phyloP scores from a whole-genome alignment of 305 asterid species.

The Fraxinus sp. region DNA sequence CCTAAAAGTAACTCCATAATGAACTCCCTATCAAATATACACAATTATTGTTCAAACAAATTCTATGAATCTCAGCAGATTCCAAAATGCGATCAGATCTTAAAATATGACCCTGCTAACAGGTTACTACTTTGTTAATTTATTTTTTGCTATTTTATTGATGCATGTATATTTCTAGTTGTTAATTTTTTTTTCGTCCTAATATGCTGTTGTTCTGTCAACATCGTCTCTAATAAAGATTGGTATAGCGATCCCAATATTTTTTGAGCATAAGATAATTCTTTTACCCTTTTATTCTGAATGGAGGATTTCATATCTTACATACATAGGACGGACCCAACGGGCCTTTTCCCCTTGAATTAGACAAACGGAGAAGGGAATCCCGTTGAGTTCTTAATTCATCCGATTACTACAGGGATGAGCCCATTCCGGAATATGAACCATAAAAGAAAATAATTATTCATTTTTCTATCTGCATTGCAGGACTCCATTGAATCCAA shows the following conservation, averaged over 20 bases:
- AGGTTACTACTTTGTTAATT: background rate
- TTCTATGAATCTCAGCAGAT: background rate
- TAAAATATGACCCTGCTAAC: background rate
- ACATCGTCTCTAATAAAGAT: background rate
- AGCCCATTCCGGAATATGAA: too few species aligned
- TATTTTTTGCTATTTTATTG: background rate
- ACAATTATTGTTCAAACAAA: background rate
- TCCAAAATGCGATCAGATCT: background rate
- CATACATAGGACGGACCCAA: constrained; percentile 3
- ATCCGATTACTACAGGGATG: too few species aligned
- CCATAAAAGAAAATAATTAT: background rate
- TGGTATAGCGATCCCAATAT: background rate
- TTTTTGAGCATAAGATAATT: background rate
- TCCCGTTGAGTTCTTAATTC: too few species aligned
- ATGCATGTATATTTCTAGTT: background rate
- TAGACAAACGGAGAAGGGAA: too few species aligned
- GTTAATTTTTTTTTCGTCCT: background rate
- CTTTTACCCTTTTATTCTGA: background rate
- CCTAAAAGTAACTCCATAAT: background rate
- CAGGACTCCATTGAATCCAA: constrained; percentile 53
- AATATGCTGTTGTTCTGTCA: background rate
- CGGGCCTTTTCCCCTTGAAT: too few species aligned
- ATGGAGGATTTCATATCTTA: background rate
- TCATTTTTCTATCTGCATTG: constrained; percentile 26
- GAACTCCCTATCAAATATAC: background rate